Evolutionary conservation across 805 yeast species (phyloP).

Genomic region (Ogataea ganodermae): DNA sequence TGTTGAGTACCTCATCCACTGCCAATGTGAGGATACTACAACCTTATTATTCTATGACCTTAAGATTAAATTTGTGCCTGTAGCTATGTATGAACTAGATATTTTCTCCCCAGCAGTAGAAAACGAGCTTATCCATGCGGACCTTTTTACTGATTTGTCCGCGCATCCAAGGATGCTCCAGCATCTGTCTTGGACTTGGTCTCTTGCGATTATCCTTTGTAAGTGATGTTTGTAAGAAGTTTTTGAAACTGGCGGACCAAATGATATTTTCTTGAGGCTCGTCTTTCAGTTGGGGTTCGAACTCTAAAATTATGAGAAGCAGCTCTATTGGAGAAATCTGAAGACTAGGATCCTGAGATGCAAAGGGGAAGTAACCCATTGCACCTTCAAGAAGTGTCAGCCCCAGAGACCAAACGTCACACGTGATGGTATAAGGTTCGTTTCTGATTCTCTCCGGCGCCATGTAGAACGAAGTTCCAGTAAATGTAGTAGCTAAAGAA

Average conservation of each 20-base stretch:
- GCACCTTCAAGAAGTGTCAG: conserved; percentile 92
- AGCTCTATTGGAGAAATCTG: conserved; percentile 83
- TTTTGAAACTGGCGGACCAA: conserved; percentile 85
- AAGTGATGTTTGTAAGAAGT: conserved; percentile 77
- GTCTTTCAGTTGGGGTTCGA: conserved; percentile 78
- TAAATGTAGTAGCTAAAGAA: conserved; percentile 92
- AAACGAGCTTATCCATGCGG: conserved; percentile 83
- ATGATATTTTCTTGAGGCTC: conserved; percentile 70
- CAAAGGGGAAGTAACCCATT: conserved; percentile 84
- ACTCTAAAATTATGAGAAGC: conserved; percentile 75
- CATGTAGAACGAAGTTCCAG: conserved; percentile 98
- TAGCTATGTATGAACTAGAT: not conserved
- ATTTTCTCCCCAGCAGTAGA: conserved; percentile 60
- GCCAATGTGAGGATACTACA: too few species aligned
- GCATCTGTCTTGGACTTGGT: conserved; percentile 92
- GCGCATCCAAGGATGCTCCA: conserved; percentile 88
- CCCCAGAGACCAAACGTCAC: conserved; percentile 97
- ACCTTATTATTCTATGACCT: not conserved
- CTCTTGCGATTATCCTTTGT: conserved; percentile 77
- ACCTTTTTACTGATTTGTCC: conserved; percentile 74
- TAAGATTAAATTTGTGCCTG: not conserved
- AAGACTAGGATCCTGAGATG: conserved; percentile 34
- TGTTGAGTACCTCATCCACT: too few species aligned
- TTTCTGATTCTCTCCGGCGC: conserved; percentile 98
- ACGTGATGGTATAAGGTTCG: conserved; percentile 90